Percentiles rank a stretch among this genome's conserved stretches.
These are phyloP conservation scores for Endothia cerciana DNA, from an alignment of 2,329 filamentous ascomycete species.

Conservation along the genomic window DNA sequence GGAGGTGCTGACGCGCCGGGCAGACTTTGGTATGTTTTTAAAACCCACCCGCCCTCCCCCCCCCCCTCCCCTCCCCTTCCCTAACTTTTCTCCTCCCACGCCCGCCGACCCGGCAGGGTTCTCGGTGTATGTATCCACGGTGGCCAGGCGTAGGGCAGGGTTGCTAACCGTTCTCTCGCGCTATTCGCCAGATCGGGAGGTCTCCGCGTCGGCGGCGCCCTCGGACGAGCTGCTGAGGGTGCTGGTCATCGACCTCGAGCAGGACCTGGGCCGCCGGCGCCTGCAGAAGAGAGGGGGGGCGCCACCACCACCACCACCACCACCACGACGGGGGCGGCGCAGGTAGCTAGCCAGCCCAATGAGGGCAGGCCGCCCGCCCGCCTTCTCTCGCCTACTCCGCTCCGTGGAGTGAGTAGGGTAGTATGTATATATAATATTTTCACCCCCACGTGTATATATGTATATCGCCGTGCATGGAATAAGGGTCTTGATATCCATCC, in stretches of 20 bases:
- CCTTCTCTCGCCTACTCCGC: not conserved
- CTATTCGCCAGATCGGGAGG: not conserved
- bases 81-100: no score
- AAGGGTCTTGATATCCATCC: not conserved
- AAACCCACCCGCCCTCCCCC: no score
- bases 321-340: not conserved
- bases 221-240: not conserved
- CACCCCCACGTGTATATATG: no score
- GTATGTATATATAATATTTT: no score
- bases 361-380: not conserved
- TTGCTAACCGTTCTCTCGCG: not conserved
- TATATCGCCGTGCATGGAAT: no score
- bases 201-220: not conserved
- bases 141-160: no score
- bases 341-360: no score
- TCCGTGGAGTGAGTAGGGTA: not conserved
- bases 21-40: constrained; percentile 24
- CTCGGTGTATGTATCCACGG: no score
- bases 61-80: not conserved
- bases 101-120: no score
- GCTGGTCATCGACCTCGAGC: not conserved
- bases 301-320: not conserved
- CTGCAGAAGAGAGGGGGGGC: not conserved
- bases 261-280: not conserved
- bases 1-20: constrained; percentile 6